These are phyloP conservation scores for Plectranthus barbatus DNA, from an alignment of 257 asterid species.

Conservation along the genomic window DNA sequence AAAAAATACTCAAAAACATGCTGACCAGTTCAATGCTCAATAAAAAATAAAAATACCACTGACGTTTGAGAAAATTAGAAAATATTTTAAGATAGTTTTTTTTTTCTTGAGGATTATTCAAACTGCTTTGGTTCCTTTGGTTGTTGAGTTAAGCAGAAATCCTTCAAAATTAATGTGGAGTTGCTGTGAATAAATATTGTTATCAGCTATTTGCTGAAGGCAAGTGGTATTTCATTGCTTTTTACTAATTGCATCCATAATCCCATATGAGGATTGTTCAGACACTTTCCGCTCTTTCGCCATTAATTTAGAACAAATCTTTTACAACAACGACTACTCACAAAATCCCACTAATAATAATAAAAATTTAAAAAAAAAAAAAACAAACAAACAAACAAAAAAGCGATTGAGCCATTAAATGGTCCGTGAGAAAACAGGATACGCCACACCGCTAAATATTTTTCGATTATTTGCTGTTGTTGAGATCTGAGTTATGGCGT, in stretches of 20 bases:
- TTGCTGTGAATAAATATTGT: neutral
- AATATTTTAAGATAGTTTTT: neutral
- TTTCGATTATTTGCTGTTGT: no score
- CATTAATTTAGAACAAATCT: neutral
- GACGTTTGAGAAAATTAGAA: neutral
- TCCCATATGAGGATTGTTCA: neutral
- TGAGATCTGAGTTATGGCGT: no score
- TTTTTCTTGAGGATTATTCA: no score
- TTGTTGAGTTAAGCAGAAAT: no score
- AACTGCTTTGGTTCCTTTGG: no score
- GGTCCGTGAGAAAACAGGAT: no score
- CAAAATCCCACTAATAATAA: no score
- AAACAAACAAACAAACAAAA: no score
- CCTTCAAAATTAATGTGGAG: no score
- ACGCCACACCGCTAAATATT: no score
- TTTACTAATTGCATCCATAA: neutral
- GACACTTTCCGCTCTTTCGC: neutral
- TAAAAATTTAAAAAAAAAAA: no score
- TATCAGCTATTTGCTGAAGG: neutral
- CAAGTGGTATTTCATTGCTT: neutral
- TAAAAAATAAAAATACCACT: neutral
- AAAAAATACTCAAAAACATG: slow-evolving; percentile 19
- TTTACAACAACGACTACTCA: neutral
- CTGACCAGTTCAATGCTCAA: slow-evolving; percentile 42
- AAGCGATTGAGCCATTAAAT: no score